Evolutionary conservation across 768 basidiomycete species (phyloP).

Genomic region (Psilocybe cubensis): DNA sequence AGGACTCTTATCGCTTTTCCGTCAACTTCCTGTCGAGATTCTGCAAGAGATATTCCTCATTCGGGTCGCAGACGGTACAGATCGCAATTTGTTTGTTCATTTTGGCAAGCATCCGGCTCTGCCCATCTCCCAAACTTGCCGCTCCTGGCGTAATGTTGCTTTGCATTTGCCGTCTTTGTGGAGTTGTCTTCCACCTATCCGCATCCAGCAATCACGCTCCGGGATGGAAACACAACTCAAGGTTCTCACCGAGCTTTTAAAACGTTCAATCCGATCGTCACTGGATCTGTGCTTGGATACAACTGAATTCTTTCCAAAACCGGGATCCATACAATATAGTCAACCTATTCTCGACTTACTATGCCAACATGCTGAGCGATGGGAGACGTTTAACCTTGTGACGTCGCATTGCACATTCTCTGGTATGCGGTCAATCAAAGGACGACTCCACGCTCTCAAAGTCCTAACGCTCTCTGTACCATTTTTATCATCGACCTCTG

Average conservation of each 20-base stretch:
- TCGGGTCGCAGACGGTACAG: not conserved
- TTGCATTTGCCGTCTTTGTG: not conserved
- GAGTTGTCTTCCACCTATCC: not conserved
- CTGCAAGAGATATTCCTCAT: conserved; percentile 5
- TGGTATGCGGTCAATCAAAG: not conserved
- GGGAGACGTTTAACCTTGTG: conserved; percentile 3
- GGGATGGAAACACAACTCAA: not conserved
- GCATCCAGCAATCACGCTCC: not conserved
- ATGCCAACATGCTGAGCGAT: conserved; percentile 2
- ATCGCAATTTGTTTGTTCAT: not conserved
- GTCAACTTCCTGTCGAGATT: conserved; percentile 5
- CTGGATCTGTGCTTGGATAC: not conserved
- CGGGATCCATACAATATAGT: not conserved
- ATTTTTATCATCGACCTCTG: not conserved
- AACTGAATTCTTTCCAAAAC: not conserved
- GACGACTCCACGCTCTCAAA: not conserved
- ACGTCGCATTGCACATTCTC: not conserved
- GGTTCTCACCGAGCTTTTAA: not conserved
- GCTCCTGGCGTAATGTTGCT: not conserved
- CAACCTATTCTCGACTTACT: not conserved
- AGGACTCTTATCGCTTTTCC: conserved; percentile 1
- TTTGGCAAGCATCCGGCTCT: too few relatives aligned
- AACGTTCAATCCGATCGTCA: not conserved
- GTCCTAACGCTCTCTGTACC: not conserved
- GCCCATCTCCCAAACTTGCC: not conserved